Evolutionary conservation across 192 early-diverging fungal species (phyloP).

Genomic region (Tieghemiomyces parasiticus): DNA sequence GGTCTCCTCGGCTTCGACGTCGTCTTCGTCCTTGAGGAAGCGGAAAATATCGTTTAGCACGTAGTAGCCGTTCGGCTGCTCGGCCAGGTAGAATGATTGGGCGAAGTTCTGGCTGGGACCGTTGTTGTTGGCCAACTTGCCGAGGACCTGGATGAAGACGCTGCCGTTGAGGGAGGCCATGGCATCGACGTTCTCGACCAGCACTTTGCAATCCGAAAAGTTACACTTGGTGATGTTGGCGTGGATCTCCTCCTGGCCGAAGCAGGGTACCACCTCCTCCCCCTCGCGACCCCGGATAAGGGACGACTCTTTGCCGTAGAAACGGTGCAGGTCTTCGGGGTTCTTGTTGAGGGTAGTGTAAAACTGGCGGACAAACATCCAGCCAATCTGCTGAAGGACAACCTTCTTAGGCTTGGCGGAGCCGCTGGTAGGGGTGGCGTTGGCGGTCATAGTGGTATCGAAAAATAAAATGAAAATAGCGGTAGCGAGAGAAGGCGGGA

Average conservation of each 20-base stretch:
- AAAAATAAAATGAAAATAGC: constrained; percentile 14
- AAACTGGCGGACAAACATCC: constrained; percentile 90
- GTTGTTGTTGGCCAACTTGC: constrained; percentile 78
- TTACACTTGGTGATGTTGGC: constrained; percentile 53
- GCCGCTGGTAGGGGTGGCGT: constrained; percentile 18
- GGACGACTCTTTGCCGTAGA: constrained; percentile 76
- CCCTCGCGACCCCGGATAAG: constrained; percentile 77
- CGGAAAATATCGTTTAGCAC: constrained; percentile 91
- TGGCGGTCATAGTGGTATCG: constrained; percentile 10
- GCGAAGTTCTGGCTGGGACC: constrained; percentile 70
- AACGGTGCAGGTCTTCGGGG: constrained; percentile 62
- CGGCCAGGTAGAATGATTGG: constrained; percentile 83
- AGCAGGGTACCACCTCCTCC: constrained; percentile 39
- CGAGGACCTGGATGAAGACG: constrained; percentile 82
- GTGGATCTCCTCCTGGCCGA: constrained; percentile 80
- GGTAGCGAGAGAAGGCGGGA: too few species aligned
- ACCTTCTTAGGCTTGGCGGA: constrained; percentile 18
- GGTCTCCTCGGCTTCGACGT: constrained; percentile 23
- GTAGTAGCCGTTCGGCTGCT: constrained; percentile 82
- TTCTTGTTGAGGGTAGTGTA: constrained; percentile 84
- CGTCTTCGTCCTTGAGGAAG: constrained; percentile 80
- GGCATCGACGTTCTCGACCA: constrained; percentile 76
- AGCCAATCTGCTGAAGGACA: constrained; percentile 58
- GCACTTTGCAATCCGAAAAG: constrained; percentile 75
- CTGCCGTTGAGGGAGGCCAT: constrained; percentile 56